phyloP scores from a whole-genome alignment of 106 monocot genomes.

The Ottelia alismoides region DNA sequence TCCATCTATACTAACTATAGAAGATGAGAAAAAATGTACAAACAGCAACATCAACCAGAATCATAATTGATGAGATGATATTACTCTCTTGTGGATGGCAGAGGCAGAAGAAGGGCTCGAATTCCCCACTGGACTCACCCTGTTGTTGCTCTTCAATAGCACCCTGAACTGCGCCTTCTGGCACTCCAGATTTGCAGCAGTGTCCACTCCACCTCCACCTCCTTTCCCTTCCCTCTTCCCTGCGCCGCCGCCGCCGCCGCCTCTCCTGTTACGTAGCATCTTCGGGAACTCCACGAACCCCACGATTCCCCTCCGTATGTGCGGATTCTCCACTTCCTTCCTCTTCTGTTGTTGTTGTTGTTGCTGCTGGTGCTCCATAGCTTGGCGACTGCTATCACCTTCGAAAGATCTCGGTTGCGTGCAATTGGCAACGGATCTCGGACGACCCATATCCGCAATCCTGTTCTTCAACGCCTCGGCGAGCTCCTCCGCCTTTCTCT shows the following conservation, averaged over 20 bases:
- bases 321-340: constrained; percentile 68
- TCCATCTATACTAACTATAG: too few relatives aligned
- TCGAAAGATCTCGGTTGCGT: constrained; percentile 1
- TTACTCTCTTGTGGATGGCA: too few relatives aligned
- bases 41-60: constrained; percentile 96
- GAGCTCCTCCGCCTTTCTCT: not conserved
- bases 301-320: constrained; percentile 79
- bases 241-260: not conserved
- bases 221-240: not conserved
- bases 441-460: too few relatives aligned
- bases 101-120: too few relatives aligned
- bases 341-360: constrained; percentile 1
- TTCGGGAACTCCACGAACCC: constrained; percentile 77
- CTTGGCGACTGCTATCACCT: not conserved
- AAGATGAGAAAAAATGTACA: too few relatives aligned
- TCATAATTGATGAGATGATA: too few relatives aligned
- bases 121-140: not conserved
- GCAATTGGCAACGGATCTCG: too few relatives aligned
- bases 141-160: constrained; percentile 10
- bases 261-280: constrained; percentile 11
- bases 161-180: constrained; percentile 16
- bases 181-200: constrained; percentile 13
- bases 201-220: constrained; percentile 2
- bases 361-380: not conserved
- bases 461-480: too few relatives aligned